phyloP scores from a whole-genome alignment of 208 protist species.

The Leishmania guyanensis region DNA sequence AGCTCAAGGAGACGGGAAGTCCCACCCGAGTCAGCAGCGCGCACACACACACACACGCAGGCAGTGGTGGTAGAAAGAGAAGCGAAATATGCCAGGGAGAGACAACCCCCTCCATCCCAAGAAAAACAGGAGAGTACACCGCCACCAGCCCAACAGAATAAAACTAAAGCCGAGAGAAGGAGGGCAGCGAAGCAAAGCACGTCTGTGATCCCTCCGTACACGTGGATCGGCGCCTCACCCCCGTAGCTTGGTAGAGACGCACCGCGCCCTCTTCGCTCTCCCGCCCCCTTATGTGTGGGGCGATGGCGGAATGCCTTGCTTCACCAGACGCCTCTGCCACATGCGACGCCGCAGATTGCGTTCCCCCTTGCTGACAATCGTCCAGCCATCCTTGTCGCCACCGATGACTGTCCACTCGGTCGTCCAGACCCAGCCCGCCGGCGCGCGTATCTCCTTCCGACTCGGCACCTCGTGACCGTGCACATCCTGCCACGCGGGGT shows the following conservation, averaged over 20 bases:
- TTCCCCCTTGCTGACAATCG: conserved; percentile 28
- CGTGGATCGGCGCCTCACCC: not conserved
- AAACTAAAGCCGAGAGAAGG: not conserved
- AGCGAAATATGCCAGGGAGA: not conserved
- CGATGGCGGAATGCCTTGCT: not conserved
- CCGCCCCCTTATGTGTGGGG: not conserved
- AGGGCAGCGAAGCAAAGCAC: not conserved
- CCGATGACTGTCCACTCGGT: conserved; percentile 46
- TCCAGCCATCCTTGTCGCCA: conserved; percentile 38
- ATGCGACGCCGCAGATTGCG: conserved; percentile 60
- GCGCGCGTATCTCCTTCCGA: conserved; percentile 43
- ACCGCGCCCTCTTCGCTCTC: not conserved
- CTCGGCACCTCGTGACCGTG: conserved; percentile 47
- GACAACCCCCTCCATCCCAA: not conserved
- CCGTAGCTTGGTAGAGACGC: not conserved
- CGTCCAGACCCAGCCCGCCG: conserved; percentile 59
- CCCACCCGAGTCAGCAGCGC: not conserved
- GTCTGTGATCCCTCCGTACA: not conserved
- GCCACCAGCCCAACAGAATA: not conserved
- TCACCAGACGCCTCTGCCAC: conserved; percentile 57
- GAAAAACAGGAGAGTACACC: not conserved
- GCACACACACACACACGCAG: not conserved
- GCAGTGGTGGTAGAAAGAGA: not conserved
- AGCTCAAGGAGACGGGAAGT: not conserved
- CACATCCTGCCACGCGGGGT: conserved; percentile 61